phyloP scores from a whole-genome alignment of 2,329 filamentous ascomycete genomes.

The Aspergillus udagawae region DNA sequence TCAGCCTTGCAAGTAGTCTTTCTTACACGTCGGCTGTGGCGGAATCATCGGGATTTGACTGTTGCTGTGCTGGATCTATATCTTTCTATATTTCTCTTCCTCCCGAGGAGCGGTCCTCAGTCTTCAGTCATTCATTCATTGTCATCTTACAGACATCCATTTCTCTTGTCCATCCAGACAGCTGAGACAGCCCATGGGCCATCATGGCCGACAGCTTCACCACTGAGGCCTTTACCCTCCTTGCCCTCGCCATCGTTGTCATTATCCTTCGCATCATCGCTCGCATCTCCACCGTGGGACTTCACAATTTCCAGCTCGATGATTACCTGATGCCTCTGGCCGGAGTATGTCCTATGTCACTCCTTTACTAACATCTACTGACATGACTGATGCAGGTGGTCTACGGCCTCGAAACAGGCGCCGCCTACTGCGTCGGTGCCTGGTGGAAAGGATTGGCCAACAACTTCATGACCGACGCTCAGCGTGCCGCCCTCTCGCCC shows the following conservation, averaged over 20 bases:
- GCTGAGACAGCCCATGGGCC: neutral
- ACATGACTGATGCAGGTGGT: slow-evolving; percentile 36
- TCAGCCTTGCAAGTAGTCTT: neutral
- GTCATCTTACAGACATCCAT: neutral
- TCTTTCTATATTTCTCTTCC: neutral
- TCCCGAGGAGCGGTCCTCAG: neutral
- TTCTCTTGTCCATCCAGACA: no score
- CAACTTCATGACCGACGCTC: slow-evolving; percentile 52
- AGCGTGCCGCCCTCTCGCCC: slow-evolving; percentile 45
- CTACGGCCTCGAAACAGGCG: slow-evolving; percentile 49
- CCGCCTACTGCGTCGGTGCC: slow-evolving; percentile 49
- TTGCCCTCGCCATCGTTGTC: slow-evolving; percentile 48
- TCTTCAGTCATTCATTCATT: neutral
- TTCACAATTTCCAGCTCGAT: slow-evolving; percentile 51
- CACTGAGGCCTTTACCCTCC: slow-evolving; percentile 49
- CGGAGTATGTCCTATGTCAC: slow-evolving; percentile 33
- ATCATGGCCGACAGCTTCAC: slow-evolving; percentile 30
- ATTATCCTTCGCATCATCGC: slow-evolving; percentile 51
- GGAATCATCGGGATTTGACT: neutral
- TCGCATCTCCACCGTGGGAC: slow-evolving; percentile 47
- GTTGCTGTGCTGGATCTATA: neutral
- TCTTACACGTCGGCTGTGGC: neutral
- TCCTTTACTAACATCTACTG: neutral
- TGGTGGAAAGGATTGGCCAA: slow-evolving; percentile 52
- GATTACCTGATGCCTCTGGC: slow-evolving; percentile 59